Base-by-base conservation (phyloP, 192 early-diverging fungal species). In the Lobosporangium transversale region DNA sequence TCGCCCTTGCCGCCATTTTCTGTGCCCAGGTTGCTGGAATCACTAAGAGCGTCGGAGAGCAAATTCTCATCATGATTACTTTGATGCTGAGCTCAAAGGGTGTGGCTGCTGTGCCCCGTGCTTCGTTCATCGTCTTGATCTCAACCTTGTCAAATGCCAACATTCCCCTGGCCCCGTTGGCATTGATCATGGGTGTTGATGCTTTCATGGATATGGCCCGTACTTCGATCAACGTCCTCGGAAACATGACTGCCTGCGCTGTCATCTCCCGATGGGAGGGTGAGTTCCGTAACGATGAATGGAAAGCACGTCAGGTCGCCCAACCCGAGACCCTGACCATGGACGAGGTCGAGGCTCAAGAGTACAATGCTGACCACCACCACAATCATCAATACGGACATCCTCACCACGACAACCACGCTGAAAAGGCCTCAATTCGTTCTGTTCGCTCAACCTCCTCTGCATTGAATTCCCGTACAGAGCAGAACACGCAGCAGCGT, bases 181-280 rank as follows among this genome's bases (percentile, higher is more conserved):
- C 82, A 3, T 66, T 90, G 57, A 91, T 93, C 70, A 55, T 92
- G 48, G 91, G 86, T 45, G 89, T 92, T 1, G 91, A 93, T 70
- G 89, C 89, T 47, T 85, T 93, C 62, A 89, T 89, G 88, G 90
- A 92, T 65, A 92, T 93, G 90, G 85, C 80, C 52, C 71, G 91
- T 18, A 92, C 91, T 1, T 81, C 85, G 15, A 75, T 90, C 62
- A 93, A 93, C 59, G 84, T 91, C 14, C 64, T 89, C 23, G 91
- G 91, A 10, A 93, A 93, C 75, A 90, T 88, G 66, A 79, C 90
- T 23, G 91, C 88, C 10, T 82, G 84, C 9, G 83, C 84, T 47
- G 85, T 90, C 15, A 83, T 93, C 45, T 81, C 91, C 21, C 78
- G 80, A 37, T 86, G 85, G 83, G 91, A 93, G 67, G 89, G 89